These are phyloP conservation scores for Salix udensis DNA, from an alignment of 345 rosid species.

Conservation along the genomic window DNA sequence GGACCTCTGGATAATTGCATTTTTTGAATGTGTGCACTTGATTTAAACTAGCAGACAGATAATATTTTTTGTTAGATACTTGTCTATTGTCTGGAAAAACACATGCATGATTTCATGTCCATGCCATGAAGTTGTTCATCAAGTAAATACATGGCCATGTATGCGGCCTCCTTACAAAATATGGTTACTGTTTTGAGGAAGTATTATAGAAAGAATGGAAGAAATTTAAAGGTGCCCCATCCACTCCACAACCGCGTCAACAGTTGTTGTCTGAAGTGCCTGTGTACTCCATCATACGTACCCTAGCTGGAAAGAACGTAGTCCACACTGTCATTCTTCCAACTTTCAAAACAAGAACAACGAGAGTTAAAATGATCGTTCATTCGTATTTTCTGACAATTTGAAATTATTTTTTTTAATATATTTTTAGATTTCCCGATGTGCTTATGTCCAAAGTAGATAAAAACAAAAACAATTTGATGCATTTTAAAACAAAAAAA, in stretches of 20 bases:
- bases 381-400: too few species aligned
- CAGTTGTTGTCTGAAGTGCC: background rate
- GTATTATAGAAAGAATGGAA: background rate
- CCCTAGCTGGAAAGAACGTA: constrained; percentile 8
- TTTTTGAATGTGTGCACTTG: background rate
- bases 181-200: background rate
- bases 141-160: background rate
- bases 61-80: background rate
- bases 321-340: background rate
- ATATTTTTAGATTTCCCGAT: too few species aligned
- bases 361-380: too few species aligned
- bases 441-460: too few species aligned
- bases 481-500: too few species aligned
- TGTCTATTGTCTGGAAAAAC: background rate
- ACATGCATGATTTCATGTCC: constrained; percentile 4
- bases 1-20: background rate
- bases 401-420: too few species aligned
- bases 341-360: too few species aligned
- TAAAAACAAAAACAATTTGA: too few species aligned
- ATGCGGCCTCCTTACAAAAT: too few species aligned
- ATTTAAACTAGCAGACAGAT: background rate
- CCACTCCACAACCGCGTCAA: constrained; percentile 4
- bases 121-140: background rate
- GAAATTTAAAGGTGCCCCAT: background rate
- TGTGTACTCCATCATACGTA: background rate